Evolutionary conservation across 73 alveolate genomes (phyloP), one percentile per base, ranked within the genome.

Genomic region (Effrenium voratum): DNA sequence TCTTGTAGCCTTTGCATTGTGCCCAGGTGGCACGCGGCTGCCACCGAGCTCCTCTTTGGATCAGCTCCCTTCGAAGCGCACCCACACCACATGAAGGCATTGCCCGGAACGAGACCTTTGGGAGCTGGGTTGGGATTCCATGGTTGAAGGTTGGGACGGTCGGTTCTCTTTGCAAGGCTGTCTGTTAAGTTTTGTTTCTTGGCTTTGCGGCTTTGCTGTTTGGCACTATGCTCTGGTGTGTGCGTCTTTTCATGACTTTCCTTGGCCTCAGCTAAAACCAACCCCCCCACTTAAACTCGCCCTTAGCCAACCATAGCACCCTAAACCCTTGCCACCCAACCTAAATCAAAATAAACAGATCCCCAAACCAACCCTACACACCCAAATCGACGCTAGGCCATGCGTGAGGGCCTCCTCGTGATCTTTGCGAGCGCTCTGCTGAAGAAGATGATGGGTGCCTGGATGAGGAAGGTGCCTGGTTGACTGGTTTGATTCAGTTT

Each of bases 11-110:
- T 22, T 19, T n/a, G 10, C 75, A 38, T 5, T 12, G 13, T 2
- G 70, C 45, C 5, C 91, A 80, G 91, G 91, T 46, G 83, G 94
- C 94, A 86, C 5, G 66, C 22, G 47, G 94, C 84, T 30, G 85
- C 85, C 52, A 68, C 95, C 15, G 95, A 66, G 10, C 28, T 88
- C 28, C 95, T 88, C 41, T 66, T 63, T 40, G 77, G 86, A 12
- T 30, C 49, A 22, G 95, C 95, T 49, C 85, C 95, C 66, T 88
- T 88, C 85, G 95, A 88, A 43, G 52, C 32, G 52, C 95, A 88
- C 47, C 95, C 85, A 26, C 95, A 88, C 72, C 95, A 88, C 85
- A 66, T 88, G 85, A 46, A 86, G 94, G 94, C 63, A 24, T 77
- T 40, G 13, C 52, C 3, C 43, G 41, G 34, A 76, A 40, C 86